A percentile compares a stretch with the other conserved stretches of the same genome.
Evolutionary conservation across 2,329 filamentous ascomycete genomes (phyloP).

Genomic region (Macrophomina phaseolina): DNA sequence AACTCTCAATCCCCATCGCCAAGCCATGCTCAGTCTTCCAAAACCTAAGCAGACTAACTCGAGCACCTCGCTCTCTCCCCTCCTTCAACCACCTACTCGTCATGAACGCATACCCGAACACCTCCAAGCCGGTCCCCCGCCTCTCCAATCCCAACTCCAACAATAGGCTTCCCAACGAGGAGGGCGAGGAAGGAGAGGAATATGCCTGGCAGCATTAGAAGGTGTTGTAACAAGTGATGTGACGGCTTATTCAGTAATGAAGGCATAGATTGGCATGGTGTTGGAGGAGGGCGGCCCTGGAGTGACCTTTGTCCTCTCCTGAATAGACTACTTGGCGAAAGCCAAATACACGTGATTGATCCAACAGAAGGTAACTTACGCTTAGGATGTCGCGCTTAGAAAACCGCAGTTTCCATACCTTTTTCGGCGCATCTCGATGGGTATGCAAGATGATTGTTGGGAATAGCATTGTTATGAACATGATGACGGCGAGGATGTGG

Average conservation of each 20-base stretch:
- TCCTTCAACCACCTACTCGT: too few relatives aligned
- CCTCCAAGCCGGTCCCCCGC: background rate
- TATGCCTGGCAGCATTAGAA: conserved; percentile 29
- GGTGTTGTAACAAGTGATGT: too few relatives aligned
- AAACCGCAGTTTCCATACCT: background rate
- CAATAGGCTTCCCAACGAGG: background rate
- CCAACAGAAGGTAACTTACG: conserved; percentile 32
- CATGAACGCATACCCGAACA: background rate
- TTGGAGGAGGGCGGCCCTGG: too few relatives aligned
- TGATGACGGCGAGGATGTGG: conserved; percentile 30
- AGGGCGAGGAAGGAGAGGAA: conserved; percentile 21
- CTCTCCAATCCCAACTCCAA: background rate
- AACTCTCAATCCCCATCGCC: too few relatives aligned
- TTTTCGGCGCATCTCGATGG: conserved; percentile 29
- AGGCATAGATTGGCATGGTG: too few relatives aligned
- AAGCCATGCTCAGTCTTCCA: too few relatives aligned
- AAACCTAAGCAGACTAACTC: too few relatives aligned
- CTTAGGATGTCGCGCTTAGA: conserved; percentile 33
- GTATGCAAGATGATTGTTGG: conserved; percentile 32
- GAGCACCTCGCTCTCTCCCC: too few relatives aligned
- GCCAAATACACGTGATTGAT: too few relatives aligned
- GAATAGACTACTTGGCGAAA: too few relatives aligned
- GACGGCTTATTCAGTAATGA: too few relatives aligned
- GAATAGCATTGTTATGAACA: conserved; percentile 29
- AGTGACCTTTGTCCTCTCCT: too few relatives aligned